These are phyloP conservation scores for Discostella stelligera DNA, from an alignment of 352 stramenopile species.

Conservation along the genomic window DNA sequence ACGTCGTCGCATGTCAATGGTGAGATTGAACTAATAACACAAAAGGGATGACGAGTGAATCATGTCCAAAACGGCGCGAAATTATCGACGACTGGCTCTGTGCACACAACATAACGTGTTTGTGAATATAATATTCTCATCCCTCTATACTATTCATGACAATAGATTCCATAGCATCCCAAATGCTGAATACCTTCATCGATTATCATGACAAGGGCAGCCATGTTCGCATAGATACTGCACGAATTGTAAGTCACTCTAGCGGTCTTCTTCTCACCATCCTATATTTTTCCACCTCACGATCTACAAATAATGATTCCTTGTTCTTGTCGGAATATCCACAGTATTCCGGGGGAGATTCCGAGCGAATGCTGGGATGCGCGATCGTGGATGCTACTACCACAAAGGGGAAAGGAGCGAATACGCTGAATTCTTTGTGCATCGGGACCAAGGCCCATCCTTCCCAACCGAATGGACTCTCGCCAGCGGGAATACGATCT, in stretches of 20 bases:
- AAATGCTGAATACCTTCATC: constrained; percentile 76
- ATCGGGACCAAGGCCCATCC: constrained; percentile 83
- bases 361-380: constrained; percentile 60
- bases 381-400: constrained; percentile 22
- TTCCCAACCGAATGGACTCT: constrained; percentile 67
- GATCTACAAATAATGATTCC: too few species aligned
- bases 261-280: too few species aligned
- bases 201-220: constrained; percentile 30
- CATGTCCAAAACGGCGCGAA: too few species aligned
- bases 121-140: too few species aligned
- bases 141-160: background rate
- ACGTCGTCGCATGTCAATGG: constrained; percentile 66
- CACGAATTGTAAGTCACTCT: constrained; percentile 58
- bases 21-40: constrained; percentile 4
- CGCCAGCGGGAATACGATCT: constrained; percentile 58
- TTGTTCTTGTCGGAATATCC: too few species aligned
- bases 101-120: too few species aligned
- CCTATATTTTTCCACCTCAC: too few species aligned
- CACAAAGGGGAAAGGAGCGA: constrained; percentile 8
- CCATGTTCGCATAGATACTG: constrained; percentile 68
- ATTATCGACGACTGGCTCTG: too few species aligned
- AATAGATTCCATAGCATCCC: constrained; percentile 50
- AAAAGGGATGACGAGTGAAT: too few species aligned
- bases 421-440: background rate
- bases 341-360: constrained; percentile 76